Evolutionary conservation across 164 flowering plant species (phyloP), one percentile per base, ranked within the genome.

Genomic region (Litsea cubeba): DNA sequence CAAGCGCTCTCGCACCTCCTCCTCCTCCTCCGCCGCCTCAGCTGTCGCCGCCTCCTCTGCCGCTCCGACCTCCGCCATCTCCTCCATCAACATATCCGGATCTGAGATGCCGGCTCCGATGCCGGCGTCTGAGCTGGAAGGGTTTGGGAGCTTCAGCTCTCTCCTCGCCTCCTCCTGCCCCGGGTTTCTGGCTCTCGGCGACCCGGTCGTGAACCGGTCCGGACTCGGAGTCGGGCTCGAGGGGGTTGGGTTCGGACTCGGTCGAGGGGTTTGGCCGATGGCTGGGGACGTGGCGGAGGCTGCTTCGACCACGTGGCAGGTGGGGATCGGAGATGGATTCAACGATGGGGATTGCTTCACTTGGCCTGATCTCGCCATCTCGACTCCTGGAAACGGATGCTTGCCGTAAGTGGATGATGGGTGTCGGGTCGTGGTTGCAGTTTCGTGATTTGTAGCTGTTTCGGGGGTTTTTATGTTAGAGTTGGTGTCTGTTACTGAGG

Each of bases 291-390:
- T 76, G 18, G 78, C 46, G 0, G 78, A 68, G 22, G 62, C 71
- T 12, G 51, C 64, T 1, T 70, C 30, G 71, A 67, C 28, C 76
- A 20, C 76, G 71, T 74, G 76, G 76, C 76, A 74, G 64, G 5
- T 67, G 25, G 62, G 46, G 50, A 20, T 24, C 22, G 71, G 65
- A 24, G 76, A 68, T 2, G 78, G 49, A 12, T 25, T 73, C 22
- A 69, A 46, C 49, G 86, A 75, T 26, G 87, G 80, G 11, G 88
- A 84, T 69, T 81, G 81, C 80, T 85, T 77, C 63, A 63, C 72
- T 22, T 87, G 88, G 87, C 85, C 90, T 17, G 87, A 86, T 28
- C 88, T 86, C 62, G 85, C 87, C 6, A 83, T 86, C 68, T 83
- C 88, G 63, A 79, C 79, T 35, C 79, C 83, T 11, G 85, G 46